These are phyloP conservation scores for Yamadazyma insecticola DNA, from an alignment of 805 yeast species.

Conservation along the genomic window DNA sequence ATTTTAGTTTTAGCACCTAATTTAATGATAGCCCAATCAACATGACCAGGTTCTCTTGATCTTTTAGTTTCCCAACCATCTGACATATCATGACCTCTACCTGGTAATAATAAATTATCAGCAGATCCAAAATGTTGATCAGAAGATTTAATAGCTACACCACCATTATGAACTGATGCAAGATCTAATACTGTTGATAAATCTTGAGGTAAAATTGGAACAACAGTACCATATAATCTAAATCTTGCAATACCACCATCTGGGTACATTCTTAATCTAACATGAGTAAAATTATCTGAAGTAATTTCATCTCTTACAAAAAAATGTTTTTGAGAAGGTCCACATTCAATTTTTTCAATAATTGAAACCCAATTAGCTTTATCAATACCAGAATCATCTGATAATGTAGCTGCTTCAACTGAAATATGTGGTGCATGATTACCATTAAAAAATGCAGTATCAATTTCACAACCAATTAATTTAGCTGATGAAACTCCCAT, in stretches of 20 bases:
- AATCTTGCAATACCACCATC: slow-evolving; percentile 98
- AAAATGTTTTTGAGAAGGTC: slow-evolving; percentile 84
- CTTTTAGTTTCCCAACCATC: slow-evolving; percentile 99
- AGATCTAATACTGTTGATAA: slow-evolving; percentile 47
- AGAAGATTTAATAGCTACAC: slow-evolving; percentile 74
- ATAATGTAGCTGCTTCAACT: slow-evolving; percentile 61
- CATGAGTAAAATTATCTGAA: slow-evolving; percentile 65
- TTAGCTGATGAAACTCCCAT: slow-evolving; percentile 82
- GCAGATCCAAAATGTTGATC: slow-evolving; percentile 96
- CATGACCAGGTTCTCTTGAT: slow-evolving; percentile 77
- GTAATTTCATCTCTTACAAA: slow-evolving; percentile 62
- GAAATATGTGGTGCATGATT: slow-evolving; percentile 90
- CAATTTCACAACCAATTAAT: slow-evolving; percentile 80
- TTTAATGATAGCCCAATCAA: slow-evolving; percentile 86
- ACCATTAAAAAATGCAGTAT: slow-evolving; percentile 92
- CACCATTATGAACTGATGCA: slow-evolving; percentile 84
- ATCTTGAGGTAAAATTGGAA: slow-evolving; percentile 60
- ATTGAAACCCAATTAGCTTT: slow-evolving; percentile 65
- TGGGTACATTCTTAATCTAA: slow-evolving; percentile 87
- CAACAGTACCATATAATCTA: slow-evolving; percentile 79
- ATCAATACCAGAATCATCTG: slow-evolving; percentile 28
- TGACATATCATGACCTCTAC: slow-evolving; percentile 93
- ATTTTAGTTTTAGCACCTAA: slow-evolving; percentile 65
- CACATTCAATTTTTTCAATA: slow-evolving; percentile 72
- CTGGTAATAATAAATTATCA: slow-evolving; percentile 84